phyloP scores from a whole-genome alignment of 2,329 filamentous ascomycete genomes.

The Diaporthe destruens region DNA sequence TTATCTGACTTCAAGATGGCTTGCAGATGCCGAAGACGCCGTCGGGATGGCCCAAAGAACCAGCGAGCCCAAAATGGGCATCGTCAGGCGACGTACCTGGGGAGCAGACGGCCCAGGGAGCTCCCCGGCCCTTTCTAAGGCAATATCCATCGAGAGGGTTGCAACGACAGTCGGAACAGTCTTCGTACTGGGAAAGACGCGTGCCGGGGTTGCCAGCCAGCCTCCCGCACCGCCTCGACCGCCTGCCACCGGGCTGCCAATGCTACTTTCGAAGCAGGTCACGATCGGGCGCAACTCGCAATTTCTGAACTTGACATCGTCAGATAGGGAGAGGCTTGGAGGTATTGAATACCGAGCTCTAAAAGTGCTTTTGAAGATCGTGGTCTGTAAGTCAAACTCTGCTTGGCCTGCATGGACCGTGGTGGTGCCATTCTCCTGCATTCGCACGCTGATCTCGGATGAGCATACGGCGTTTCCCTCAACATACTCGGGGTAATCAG shows the following conservation, averaged over 20 bases:
- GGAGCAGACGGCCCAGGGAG: conserved; percentile 7
- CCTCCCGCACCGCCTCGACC: conserved; percentile 1
- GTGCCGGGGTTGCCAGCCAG: not conserved
- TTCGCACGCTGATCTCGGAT: conserved; percentile 46
- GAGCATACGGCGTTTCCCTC: conserved; percentile 58
- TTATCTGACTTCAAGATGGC: not conserved
- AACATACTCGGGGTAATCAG: conserved; percentile 62
- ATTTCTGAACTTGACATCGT: conserved; percentile 51
- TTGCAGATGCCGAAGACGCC: conserved; percentile 9
- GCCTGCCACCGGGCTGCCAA: conserved; percentile 11
- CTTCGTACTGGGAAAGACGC: conserved; percentile 18
- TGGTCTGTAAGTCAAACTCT: conserved; percentile 12
- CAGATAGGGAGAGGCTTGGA: conserved; percentile 60
- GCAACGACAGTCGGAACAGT: conserved; percentile 51
- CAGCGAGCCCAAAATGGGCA: not conserved
- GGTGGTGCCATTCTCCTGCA: not conserved
- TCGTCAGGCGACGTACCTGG: conserved; percentile 21
- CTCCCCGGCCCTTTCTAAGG: conserved; percentile 43
- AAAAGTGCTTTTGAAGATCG: conserved; percentile 61
- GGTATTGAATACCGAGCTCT: conserved; percentile 66
- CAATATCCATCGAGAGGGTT: conserved; percentile 42
- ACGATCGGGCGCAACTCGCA: conserved; percentile 59
- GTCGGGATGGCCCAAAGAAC: not conserved
- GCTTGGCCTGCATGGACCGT: not conserved
- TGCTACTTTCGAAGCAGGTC: conserved; percentile 54